Evolutionary conservation across 352 stramenopile genomes (phyloP).

Genomic region (Lagenidium giganteum): DNA sequence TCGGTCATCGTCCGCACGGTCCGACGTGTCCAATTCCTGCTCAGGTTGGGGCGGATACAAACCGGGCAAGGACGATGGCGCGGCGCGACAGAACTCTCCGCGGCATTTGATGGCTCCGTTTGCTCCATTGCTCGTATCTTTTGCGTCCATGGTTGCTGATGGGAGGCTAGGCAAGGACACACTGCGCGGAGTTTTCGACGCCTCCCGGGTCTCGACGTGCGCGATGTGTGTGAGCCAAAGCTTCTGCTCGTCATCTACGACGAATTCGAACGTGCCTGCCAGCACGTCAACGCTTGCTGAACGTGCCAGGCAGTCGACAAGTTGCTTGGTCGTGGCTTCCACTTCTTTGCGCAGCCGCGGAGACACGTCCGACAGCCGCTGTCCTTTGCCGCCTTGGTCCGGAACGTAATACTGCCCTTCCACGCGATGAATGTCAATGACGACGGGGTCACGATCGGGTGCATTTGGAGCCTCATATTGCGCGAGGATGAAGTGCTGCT

Average conservation of each 20-base stretch:
- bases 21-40: too few relatives aligned
- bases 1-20: too few relatives aligned
- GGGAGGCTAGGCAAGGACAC: too few relatives aligned
- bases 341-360: conserved; percentile 20
- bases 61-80: conserved; percentile 21
- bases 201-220: conserved; percentile 10
- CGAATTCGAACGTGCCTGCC: conserved; percentile 26
- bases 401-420: conserved; percentile 16
- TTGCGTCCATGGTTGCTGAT: too few relatives aligned
- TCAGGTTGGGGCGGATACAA: conserved; percentile 9
- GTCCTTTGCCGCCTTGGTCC: not conserved
- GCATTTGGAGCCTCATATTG: too few relatives aligned
- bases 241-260: conserved; percentile 20
- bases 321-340: conserved; percentile 9
- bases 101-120: too few relatives aligned
- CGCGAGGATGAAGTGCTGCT: too few relatives aligned
- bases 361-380: not conserved
- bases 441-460: too few relatives aligned
- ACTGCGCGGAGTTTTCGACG: too few relatives aligned
- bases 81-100: conserved; percentile 39
- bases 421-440: conserved; percentile 13
- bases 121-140: too few relatives aligned
- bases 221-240: conserved; percentile 38
- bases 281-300: conserved; percentile 11
- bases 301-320: conserved; percentile 25